Evolutionary conservation across 169 alveolate species (phyloP).

Genomic region (Plasmodium billcollinsi): DNA sequence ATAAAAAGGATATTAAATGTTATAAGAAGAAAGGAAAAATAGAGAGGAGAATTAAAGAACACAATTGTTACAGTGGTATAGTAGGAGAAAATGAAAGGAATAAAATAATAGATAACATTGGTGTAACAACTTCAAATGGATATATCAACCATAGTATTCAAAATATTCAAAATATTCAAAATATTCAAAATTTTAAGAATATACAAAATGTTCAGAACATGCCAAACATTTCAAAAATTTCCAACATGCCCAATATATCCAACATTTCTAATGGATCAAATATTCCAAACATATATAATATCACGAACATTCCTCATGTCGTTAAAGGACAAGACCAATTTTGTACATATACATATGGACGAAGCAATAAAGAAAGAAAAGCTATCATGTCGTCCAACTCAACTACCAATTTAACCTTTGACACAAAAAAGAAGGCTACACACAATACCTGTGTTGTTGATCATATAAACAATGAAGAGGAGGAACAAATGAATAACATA

Average conservation of each 20-base stretch:
- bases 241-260: too few species aligned
- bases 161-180: background rate
- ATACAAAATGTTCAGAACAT: background rate
- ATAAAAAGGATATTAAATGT: background rate
- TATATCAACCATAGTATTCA: too few species aligned
- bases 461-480: background rate
- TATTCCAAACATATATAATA: too few species aligned
- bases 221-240: too few species aligned
- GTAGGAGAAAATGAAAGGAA: too few species aligned
- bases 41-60: background rate
- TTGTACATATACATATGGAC: too few species aligned
- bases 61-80: background rate
- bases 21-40: background rate
- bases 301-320: background rate
- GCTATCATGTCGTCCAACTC: background rate
- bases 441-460: background rate
- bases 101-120: too few species aligned
- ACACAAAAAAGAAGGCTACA: slow-evolving; percentile 2
- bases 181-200: background rate
- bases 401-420: background rate
- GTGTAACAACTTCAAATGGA: too few species aligned
- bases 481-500: slow-evolving; percentile 7
- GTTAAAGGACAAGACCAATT: too few species aligned
- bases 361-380: background rate
- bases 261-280: too few species aligned